These are phyloP conservation scores for Chrysopogon serrulatus DNA, from an alignment of 176 grass and related monocot genomes.

Conservation along the genomic window DNA sequence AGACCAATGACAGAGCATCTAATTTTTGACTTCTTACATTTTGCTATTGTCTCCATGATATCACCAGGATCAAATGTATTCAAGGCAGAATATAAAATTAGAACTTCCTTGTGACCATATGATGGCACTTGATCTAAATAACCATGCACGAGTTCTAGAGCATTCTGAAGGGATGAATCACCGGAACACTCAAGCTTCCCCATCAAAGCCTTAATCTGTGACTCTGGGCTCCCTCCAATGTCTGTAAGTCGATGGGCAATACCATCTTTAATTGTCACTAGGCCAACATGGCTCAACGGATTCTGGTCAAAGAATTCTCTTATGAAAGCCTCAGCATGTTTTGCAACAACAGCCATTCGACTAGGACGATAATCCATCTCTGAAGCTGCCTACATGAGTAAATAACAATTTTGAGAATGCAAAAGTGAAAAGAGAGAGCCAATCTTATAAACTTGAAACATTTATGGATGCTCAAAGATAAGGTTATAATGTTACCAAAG, in stretches of 20 bases:
- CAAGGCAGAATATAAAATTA: slow-evolving; percentile 81
- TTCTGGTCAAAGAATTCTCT: slow-evolving; percentile 99
- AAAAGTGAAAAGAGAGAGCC: not conserved
- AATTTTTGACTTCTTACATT: slow-evolving; percentile 84
- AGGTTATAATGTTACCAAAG: not conserved
- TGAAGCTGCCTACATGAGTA: slow-evolving; percentile 77
- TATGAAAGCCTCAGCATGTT: slow-evolving; percentile 70
- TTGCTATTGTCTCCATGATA: slow-evolving; percentile 77
- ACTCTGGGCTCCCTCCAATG: slow-evolving; percentile 88
- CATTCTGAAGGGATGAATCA: slow-evolving; percentile 90
- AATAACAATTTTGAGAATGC: not conserved
- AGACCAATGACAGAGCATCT: slow-evolving; percentile 91
- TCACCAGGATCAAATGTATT: slow-evolving; percentile 94
- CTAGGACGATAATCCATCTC: slow-evolving; percentile 91
- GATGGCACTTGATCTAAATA: slow-evolving; percentile 83
- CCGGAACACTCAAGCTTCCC: slow-evolving; percentile 95
- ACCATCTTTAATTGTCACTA: slow-evolving; percentile 83
- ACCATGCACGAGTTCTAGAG: slow-evolving; percentile 80
- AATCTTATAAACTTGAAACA: not conserved
- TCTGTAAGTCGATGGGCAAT: slow-evolving; percentile 74
- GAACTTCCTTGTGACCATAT: slow-evolving; percentile 91
- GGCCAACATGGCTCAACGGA: slow-evolving; percentile 86
- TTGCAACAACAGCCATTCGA: slow-evolving; percentile 86
- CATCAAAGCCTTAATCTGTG: slow-evolving; percentile 87
- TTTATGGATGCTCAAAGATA: not conserved